These are phyloP conservation scores for Phylloporus sp. DNA, from an alignment of 768 basidiomycete genomes.

Conservation along the genomic window DNA sequence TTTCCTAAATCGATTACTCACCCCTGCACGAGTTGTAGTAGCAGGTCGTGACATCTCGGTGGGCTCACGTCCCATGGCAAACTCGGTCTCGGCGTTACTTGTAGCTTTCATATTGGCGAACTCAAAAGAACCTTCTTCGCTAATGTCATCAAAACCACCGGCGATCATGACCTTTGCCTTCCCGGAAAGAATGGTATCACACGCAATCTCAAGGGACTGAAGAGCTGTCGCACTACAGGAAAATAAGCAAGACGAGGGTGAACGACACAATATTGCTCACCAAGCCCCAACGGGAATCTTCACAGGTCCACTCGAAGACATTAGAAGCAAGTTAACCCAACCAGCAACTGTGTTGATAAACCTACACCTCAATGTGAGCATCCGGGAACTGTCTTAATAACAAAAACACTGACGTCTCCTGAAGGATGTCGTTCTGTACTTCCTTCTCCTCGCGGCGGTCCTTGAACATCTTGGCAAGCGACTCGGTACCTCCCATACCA, in stretches of 20 bases:
- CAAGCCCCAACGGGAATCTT: conserved; percentile 99
- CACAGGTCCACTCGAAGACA: conserved; percentile 96
- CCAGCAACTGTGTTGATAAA: conserved; percentile 99
- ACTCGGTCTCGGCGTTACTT: conserved; percentile 93
- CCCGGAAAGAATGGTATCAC: conserved; percentile 87
- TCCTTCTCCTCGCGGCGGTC: conserved; percentile 97
- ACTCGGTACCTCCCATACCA: conserved; percentile 95
- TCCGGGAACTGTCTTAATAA: not conserved
- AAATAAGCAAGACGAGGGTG: conserved; percentile 1
- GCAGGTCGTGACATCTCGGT: conserved; percentile 98
- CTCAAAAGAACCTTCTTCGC: conserved; percentile 97
- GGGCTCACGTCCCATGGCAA: conserved; percentile 98
- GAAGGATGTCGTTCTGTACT: conserved; percentile 96
- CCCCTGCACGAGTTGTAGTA: conserved; percentile 92
- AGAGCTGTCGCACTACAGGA: conserved; percentile 81
- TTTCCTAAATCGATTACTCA: conserved; percentile 34
- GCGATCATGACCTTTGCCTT: conserved; percentile 99
- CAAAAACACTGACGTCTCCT: conserved; percentile 76
- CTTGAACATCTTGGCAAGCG: conserved; percentile 95
- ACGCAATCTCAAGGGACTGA: conserved; percentile 97
- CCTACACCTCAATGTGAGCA: conserved; percentile 35
- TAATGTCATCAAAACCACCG: conserved; percentile 97
- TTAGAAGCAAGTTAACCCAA: conserved; percentile 91
- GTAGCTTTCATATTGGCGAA: conserved; percentile 99
- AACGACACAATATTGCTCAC: conserved; percentile 39